A percentile compares a stretch with the other conserved stretches of the same genome.
Evolutionary conservation across 495 filamentous ascomycete species (phyloP).

Genomic region (Lasiosphaeria hispida): DNA sequence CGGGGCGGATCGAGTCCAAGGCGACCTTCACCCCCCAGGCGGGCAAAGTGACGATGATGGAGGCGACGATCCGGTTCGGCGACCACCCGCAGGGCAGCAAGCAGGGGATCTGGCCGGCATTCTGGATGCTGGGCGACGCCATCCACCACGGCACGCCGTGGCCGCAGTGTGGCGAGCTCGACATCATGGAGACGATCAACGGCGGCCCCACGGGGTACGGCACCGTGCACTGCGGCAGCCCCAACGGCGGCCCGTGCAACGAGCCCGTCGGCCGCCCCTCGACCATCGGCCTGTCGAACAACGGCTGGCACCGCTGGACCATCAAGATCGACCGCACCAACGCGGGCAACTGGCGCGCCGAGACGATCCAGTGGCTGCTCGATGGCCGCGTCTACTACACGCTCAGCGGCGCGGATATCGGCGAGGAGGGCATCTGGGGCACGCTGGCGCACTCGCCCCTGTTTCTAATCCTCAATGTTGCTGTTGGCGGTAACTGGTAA

Average conservation of each 20-base stretch:
- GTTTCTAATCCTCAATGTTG: conserved; percentile 50
- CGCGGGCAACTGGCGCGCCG: conserved; percentile 34
- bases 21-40: conserved; percentile 39
- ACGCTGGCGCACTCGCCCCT: conserved; percentile 46
- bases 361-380: conserved; percentile 46
- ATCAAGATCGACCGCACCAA: conserved; percentile 45
- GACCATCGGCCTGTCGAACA: conserved; percentile 31
- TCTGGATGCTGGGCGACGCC: conserved; percentile 52
- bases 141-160: conserved; percentile 49
- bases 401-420: conserved; percentile 39
- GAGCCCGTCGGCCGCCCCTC: conserved; percentile 40
- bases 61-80: conserved; percentile 44
- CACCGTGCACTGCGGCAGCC: conserved; percentile 48
- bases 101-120: conserved; percentile 54
- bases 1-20: conserved; percentile 48
- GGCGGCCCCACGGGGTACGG: conserved; percentile 43
- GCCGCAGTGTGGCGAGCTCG: conserved; percentile 51
- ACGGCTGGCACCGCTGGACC: conserved; percentile 47
- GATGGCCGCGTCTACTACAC: conserved; percentile 42
- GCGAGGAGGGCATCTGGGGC: conserved; percentile 43
- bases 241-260: conserved; percentile 43
- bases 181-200: conserved; percentile 53
- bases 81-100: conserved; percentile 27
- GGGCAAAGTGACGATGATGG: conserved; percentile 40
- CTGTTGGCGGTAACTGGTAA: conserved; percentile 50